Percentiles rank a stretch among this genome's conserved stretches.
Conservation (phyloP, 257 asterid genomes). For the Petunia secreta region DNA sequence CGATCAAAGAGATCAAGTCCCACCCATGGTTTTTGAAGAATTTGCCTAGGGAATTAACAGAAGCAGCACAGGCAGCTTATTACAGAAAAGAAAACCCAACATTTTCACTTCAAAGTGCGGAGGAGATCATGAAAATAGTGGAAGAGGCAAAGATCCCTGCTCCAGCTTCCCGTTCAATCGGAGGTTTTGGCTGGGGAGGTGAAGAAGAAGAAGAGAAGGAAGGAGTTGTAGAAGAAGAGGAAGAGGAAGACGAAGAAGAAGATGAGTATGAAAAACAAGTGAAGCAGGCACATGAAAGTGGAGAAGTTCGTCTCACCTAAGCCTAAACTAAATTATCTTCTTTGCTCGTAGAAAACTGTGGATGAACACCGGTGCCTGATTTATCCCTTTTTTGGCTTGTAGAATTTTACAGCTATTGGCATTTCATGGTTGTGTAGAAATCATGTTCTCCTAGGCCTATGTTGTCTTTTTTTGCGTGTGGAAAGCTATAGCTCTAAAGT, state of each 20-base stretch:
- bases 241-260: slow-evolving; percentile 54
- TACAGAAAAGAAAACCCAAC: slow-evolving; percentile 69
- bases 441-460: slow-evolving; percentile 4
- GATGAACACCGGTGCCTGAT: neutral
- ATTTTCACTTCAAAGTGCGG: slow-evolving; percentile 61
- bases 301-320: slow-evolving; percentile 60
- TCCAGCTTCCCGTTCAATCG: slow-evolving; percentile 57
- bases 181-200: slow-evolving; percentile 80
- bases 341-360: neutral
- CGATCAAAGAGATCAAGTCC: slow-evolving; percentile 64
- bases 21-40: slow-evolving; percentile 90
- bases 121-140: slow-evolving; percentile 74
- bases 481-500: neutral
- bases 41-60: slow-evolving; percentile 75
- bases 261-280: slow-evolving; percentile 84
- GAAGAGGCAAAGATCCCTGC: slow-evolving; percentile 72
- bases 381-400: neutral
- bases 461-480: neutral
- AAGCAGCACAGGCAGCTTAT: slow-evolving; percentile 66
- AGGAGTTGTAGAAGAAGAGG: slow-evolving; percentile 49
- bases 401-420: slow-evolving; percentile 5
- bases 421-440: slow-evolving; percentile 21
- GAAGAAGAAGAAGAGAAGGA: slow-evolving; percentile 60
- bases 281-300: slow-evolving; percentile 76
- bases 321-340: neutral